A percentile compares a stretch with the other conserved stretches of the same genome.
Evolutionary conservation across 23 red algal genomes (phyloP).

Genomic region (Chondrus crispus): DNA sequence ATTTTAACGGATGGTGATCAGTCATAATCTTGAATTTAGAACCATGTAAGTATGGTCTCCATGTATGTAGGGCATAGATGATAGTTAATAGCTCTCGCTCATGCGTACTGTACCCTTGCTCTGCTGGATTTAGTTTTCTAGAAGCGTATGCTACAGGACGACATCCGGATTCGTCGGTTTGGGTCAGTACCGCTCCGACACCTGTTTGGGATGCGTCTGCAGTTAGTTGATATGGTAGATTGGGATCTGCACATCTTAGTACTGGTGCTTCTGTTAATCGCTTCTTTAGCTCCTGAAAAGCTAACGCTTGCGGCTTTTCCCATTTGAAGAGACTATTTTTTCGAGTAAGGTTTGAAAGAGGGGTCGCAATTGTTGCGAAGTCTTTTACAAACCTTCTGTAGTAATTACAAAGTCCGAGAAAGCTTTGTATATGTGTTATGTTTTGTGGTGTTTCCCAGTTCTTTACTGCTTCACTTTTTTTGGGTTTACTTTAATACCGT

Average conservation of each 20-base stretch:
- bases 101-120: neutral
- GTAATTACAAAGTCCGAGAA: constrained; percentile 5
- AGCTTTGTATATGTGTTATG: neutral
- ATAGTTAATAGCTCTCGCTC: constrained; percentile 14
- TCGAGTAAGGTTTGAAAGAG: neutral
- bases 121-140: neutral
- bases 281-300: neutral
- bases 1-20: neutral
- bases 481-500: neutral
- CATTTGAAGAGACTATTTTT: neutral
- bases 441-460: neutral
- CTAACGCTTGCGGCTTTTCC: neutral
- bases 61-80: neutral
- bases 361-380: neutral
- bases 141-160: constrained; percentile 9
- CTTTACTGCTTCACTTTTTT: neutral
- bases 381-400: constrained; percentile 19
- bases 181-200: neutral
- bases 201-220: neutral
- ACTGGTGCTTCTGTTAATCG: neutral
- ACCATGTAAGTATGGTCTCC: neutral
- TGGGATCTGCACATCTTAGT: neutral
- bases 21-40: neutral
- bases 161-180: neutral
- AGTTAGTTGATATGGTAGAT: neutral